Evolutionary conservation across 2,329 filamentous ascomycete genomes (phyloP).

Genomic region (Claviceps digitariae): DNA sequence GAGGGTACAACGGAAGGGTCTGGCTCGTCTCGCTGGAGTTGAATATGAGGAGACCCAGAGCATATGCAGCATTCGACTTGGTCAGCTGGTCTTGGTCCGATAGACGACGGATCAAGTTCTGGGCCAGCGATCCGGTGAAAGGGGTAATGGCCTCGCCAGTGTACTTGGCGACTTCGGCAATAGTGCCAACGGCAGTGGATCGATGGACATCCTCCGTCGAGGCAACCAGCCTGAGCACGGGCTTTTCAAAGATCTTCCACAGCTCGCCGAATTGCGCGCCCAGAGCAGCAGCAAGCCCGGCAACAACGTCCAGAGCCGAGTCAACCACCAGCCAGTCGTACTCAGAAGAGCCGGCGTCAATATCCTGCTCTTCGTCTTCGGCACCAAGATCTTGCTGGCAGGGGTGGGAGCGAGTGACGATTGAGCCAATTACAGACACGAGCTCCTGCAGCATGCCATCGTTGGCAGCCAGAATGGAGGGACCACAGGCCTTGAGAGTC

Average conservation of each 20-base stretch:
- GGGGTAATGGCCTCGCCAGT: constrained; percentile 73
- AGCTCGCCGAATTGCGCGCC: constrained; percentile 71
- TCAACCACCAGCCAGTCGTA: constrained; percentile 97
- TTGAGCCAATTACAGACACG: constrained; percentile 58
- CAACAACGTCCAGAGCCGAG: constrained; percentile 81
- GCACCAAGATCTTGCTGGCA: constrained; percentile 85
- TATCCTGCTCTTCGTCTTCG: constrained; percentile 62
- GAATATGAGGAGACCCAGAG: constrained; percentile 70
- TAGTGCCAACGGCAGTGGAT: constrained; percentile 77
- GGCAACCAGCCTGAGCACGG: constrained; percentile 73
- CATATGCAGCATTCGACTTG: constrained; percentile 92
- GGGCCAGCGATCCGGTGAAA: constrained; percentile 64
- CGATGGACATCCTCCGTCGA: constrained; percentile 80
- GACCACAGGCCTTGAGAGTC: constrained; percentile 81
- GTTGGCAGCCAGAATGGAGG: constrained; percentile 64
- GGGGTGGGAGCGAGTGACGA: constrained; percentile 81
- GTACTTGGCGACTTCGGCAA: constrained; percentile 79
- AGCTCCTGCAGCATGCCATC: constrained; percentile 58
- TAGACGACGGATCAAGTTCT: constrained; percentile 72
- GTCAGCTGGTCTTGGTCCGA: constrained; percentile 82
- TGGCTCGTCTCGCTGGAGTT: constrained; percentile 58
- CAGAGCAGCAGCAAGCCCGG: constrained; percentile 69
- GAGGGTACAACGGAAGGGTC: constrained; percentile 62
- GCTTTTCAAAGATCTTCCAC: constrained; percentile 94
- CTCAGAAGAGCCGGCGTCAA: constrained; percentile 69